Evolutionary conservation across 2,329 filamentous ascomycete genomes (phyloP), one percentile per base, ranked within the genome.

Genomic region (Calonectria honghensis): DNA sequence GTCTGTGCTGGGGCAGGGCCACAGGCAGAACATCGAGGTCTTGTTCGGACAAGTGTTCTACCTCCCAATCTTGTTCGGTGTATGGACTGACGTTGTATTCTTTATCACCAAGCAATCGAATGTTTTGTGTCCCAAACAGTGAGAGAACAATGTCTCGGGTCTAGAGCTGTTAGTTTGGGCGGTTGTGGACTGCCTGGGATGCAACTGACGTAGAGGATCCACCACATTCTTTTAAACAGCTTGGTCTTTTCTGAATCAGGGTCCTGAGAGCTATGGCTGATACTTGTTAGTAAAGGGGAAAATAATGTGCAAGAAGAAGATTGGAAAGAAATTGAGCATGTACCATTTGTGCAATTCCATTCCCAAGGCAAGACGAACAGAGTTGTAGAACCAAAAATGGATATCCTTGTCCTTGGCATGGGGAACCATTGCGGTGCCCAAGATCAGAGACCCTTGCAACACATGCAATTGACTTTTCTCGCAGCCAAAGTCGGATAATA

Each of bases 31-130:
- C 50, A 24, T 32, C 16, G 16, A 50, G 39, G 32, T 63, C 63
- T 5, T 64, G 31, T 20, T 45, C 51, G 1, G 70, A 61, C 20
- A 73, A 18, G 14, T 61, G 2, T 13, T 73, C 70, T 2, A 27
- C 39, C n/a, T 73, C 70, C 70, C 70, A 73, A n/a, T 73, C 70
- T n/a, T 73, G 24, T 11, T 68, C 64, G 9, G 64, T 73, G 27
- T 64, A 68, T 9, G 37, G 63, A 18, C 50, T 37, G 24, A 67
- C 41, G 24, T 73, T 45, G 35, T 67, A 73, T 27, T 68, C 54
- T 29, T 50, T 68, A 24, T 73, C 64, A 4, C 50, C 29, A 20
- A 73, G 70, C 7, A 73, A 14, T 20, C 70, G 41, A 6, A 73
- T 59, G 27, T 68, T 73, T 29, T 73, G 70, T 27, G 63, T 67